A percentile compares a stretch with the other conserved stretches of the same genome.
Evolutionary conservation across 495 filamentous ascomycete genomes (phyloP).

Genomic region (Xylaria sp.): DNA sequence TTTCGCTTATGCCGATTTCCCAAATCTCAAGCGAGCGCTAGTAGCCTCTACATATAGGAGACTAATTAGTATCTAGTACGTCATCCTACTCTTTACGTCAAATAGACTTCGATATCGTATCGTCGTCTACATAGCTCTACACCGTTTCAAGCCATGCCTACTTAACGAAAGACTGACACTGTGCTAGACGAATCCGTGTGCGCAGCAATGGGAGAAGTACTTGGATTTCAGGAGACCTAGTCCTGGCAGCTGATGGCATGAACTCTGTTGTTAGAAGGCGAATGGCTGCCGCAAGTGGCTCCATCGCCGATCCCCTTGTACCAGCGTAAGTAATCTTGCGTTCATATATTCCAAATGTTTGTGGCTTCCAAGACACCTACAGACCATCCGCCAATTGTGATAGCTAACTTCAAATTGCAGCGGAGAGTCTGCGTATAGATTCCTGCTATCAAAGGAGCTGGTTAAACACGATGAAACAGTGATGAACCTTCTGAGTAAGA

Average conservation of each 20-base stretch:
- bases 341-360: neutral
- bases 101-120: neutral
- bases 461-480: conserved; percentile 50
- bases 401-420: neutral
- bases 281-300: conserved; percentile 38
- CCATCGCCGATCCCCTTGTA: conserved; percentile 39
- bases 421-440: conserved; percentile 55
- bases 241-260: conserved; percentile 58
- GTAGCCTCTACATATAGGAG: neutral
- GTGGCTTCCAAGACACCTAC: neutral
- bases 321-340: conserved; percentile 34
- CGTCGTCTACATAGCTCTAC: neutral
- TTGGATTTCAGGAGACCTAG: conserved; percentile 46
- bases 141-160: neutral
- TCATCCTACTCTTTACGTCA: neutral
- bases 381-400: neutral
- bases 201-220: conserved; percentile 11
- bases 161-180: neutral
- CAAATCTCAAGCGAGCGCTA: neutral
- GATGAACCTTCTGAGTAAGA: conserved; percentile 46
- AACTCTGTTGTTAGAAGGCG: conserved; percentile 50
- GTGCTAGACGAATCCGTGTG: conserved; percentile 10
- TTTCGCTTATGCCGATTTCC: neutral
- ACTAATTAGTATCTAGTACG: conserved; percentile 20
- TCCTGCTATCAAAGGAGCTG: conserved; percentile 46